Percentiles rank a stretch among this genome's conserved stretches.
phyloP scores from a whole-genome alignment of 192 early-diverging fungal genomes.

The Dissophora ornata region DNA sequence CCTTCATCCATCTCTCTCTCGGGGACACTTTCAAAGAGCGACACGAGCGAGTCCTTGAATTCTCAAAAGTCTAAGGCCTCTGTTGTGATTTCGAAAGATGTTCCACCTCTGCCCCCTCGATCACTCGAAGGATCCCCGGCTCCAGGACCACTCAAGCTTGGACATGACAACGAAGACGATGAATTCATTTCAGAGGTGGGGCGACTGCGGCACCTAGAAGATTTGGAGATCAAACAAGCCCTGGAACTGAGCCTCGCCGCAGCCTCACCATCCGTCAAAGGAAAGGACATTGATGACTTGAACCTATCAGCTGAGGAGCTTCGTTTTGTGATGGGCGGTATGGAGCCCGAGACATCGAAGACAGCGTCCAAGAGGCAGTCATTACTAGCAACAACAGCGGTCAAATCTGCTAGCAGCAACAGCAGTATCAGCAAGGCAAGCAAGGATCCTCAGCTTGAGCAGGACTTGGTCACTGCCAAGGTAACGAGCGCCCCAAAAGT shows the following conservation, averaged over 20 bases:
- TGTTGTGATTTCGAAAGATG: neutral
- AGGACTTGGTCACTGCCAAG: slow-evolving; percentile 10
- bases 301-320: slow-evolving; percentile 19
- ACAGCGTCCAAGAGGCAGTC: neutral
- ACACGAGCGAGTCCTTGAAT: too few species aligned
- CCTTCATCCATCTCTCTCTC: neutral
- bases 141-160: slow-evolving; percentile 3
- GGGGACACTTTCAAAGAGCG: neutral
- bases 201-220: slow-evolving; percentile 15
- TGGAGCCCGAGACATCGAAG: neutral
- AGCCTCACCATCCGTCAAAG: neutral
- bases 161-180: neutral
- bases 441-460: neutral
- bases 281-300: slow-evolving; percentile 19
- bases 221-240: slow-evolving; percentile 33
- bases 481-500: neutral
- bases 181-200: slow-evolving; percentile 15
- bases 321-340: slow-evolving; percentile 21
- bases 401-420: neutral
- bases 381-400: neutral
- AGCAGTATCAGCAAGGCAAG: neutral
- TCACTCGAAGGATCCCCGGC: neutral
- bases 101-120: slow-evolving; percentile 44
- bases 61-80: neutral
- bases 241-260: slow-evolving; percentile 23